These are phyloP conservation scores for Prunella vulgaris DNA, from an alignment of 257 asterid species.

Conservation along the genomic window DNA sequence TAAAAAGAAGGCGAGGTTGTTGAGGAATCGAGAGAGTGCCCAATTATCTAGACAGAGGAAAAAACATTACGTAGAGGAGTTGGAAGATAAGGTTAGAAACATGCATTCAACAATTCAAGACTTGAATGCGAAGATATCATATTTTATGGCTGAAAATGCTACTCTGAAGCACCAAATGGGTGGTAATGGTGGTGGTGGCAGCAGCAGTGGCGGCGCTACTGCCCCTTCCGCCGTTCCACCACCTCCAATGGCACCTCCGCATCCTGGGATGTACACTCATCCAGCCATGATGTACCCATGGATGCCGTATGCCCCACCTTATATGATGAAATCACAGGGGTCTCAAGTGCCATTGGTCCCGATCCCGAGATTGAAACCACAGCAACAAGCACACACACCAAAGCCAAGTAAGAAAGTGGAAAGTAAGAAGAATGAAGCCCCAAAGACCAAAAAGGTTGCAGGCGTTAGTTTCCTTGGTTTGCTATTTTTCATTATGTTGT, in stretches of 20 bases:
- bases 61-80: slow-evolving; percentile 91
- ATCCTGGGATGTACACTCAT: slow-evolving; percentile 69
- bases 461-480: slow-evolving; percentile 87
- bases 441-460: slow-evolving; percentile 82
- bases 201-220: background rate
- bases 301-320: slow-evolving; percentile 83
- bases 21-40: slow-evolving; percentile 98
- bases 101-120: slow-evolving; percentile 96
- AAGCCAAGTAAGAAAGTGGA: slow-evolving; percentile 57
- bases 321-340: slow-evolving; percentile 88
- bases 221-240: slow-evolving; percentile 26
- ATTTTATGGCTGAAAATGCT: slow-evolving; percentile 75
- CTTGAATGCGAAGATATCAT: slow-evolving; percentile 69
- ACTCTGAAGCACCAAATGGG: slow-evolving; percentile 73
- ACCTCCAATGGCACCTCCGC: slow-evolving; percentile 53
- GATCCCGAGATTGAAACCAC: slow-evolving; percentile 83
- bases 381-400: slow-evolving; percentile 45
- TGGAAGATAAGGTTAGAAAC: slow-evolving; percentile 82
- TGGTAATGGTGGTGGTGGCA: slow-evolving; percentile 34
- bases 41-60: slow-evolving; percentile 91
- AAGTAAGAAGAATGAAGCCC: slow-evolving; percentile 64
- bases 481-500: slow-evolving; percentile 64
- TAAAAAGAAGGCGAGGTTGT: slow-evolving; percentile 73
- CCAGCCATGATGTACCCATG: slow-evolving; percentile 87
- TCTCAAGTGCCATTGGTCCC: slow-evolving; percentile 94